Base-by-base conservation (phyloP, 441 rosid species). In the Daphne laureola region DNA sequence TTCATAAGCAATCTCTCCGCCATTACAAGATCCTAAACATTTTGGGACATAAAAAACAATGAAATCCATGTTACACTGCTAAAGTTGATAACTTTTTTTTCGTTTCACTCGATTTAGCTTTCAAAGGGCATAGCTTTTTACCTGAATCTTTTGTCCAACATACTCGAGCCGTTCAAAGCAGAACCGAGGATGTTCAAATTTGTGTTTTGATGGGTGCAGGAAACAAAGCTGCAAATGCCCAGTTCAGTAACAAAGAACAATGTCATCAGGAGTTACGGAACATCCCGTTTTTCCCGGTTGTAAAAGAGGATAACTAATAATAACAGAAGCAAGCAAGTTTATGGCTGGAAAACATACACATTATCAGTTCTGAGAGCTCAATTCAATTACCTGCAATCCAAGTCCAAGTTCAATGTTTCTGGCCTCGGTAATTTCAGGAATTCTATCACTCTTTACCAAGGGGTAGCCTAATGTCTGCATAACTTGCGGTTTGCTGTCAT, bases 141-240 rank as follows among this genome's bases (percentile, higher is more conserved):
- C 98, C 92, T 91, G 98, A 64, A 86, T 84, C 83, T 92, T 92
- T 63, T 89, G 98, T 67, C 98, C 97, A 3, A 92, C 77, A 4
- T 83, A 89, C 69, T 92, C 98, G 44, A 92, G 57, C 49, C 92
- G 72, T 72, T 89, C 97, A 8, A 67, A 84, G 71, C 97, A 84
- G 71, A 92, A 92, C 57, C 95, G 86, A 16, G 98, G 97, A 67
- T 89, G 98, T 50, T 86, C 90, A 52, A 81, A 86, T 78, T 89
- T 92, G 73, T 84, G 62, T 53, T 89, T 92, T 54, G 98, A 92
- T 46, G 97, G 98, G 67, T 92, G 98, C 78, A 92, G 59, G 80
- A 89, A 92, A 73, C 92, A 84, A 62, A 92, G 94, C 94, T 92
- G 87, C 59, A 66, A 21, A 14, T 36, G 27, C 47, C 44, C n/a